A percentile compares a stretch with the other conserved stretches of the same genome.
These are phyloP conservation scores for Magnolia officinalis DNA, from an alignment of 164 flowering plant genomes.

Conservation along the genomic window DNA sequence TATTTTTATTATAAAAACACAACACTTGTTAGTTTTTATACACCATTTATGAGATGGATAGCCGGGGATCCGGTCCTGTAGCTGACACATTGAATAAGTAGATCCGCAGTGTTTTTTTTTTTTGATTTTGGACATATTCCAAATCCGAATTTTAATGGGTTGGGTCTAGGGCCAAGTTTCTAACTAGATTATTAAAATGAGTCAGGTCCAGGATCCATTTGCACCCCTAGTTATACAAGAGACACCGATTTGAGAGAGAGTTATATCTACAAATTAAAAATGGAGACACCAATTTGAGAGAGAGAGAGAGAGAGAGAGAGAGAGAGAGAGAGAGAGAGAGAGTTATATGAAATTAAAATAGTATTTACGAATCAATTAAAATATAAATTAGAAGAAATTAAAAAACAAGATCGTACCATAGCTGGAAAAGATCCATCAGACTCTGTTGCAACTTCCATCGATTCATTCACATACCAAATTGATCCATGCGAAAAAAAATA, in stretches of 20 bases:
- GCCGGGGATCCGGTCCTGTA: no score
- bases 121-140: neutral
- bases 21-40: no score
- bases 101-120: no score
- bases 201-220: neutral
- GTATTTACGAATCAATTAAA: neutral
- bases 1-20: no score
- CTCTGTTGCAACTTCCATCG: conserved; percentile 6
- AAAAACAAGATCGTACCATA: neutral
- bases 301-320: neutral
- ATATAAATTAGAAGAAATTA: neutral
- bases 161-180: neutral
- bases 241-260: no score
- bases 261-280: neutral
- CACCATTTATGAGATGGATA: no score
- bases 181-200: neutral
- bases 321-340: neutral
- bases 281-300: no score
- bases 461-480: neutral
- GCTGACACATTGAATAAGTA: no score
- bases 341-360: neutral
- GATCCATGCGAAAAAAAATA: neutral
- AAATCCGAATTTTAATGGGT: neutral
- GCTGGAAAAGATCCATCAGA: neutral
- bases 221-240: no score